Conservation (phyloP, 1,284 basidiomycete species). For the Melampsora larici-populina region DNA sequence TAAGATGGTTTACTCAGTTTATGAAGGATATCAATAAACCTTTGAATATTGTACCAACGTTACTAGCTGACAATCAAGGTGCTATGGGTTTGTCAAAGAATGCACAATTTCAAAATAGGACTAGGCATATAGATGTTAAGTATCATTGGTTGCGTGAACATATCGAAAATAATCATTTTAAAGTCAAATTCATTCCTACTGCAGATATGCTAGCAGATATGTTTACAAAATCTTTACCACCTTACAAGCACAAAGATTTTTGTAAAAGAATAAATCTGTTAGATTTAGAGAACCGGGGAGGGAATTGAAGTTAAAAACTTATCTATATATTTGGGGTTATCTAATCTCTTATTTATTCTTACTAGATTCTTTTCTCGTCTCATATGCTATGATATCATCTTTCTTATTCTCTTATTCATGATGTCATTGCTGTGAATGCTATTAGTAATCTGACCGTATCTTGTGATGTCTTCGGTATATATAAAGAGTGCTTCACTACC, state of each 20-base stretch:
- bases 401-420: no score
- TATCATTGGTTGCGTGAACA: constrained; percentile 11
- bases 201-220: constrained; percentile 14
- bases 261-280: background rate
- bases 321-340: no score
- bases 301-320: no score
- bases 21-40: no score
- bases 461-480: no score
- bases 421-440: no score
- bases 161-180: background rate
- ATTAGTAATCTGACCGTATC: no score
- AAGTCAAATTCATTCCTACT: constrained; percentile 9
- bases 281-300: background rate
- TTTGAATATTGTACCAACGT: background rate
- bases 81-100: background rate
- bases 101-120: constrained; percentile 5
- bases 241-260: background rate
- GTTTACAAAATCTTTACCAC: background rate
- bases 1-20: no score
- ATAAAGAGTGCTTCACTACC: no score
- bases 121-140: constrained; percentile 18
- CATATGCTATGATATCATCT: no score
- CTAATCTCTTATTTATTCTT: no score
- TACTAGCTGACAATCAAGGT: constrained; percentile 7
- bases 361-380: no score